Evolutionary conservation across 2,329 filamentous ascomycete species (phyloP), one percentile per base, ranked within the genome.

Genomic region (Aspergillus sp.): DNA sequence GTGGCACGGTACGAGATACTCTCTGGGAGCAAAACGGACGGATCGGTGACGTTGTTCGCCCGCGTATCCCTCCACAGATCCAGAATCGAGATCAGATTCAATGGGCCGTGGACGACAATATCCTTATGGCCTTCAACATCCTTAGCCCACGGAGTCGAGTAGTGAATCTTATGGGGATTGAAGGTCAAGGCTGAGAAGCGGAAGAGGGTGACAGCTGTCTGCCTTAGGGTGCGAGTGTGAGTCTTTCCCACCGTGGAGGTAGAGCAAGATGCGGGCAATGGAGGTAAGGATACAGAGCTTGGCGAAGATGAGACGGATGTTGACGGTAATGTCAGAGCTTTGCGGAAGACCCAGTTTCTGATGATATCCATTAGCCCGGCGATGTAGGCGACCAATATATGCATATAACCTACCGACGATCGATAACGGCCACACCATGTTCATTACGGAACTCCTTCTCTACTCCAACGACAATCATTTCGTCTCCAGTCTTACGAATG

Each of bases 401-500:
- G 14, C 16, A 17, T 23, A 21, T 17, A 29, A 48, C 64, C 45
- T 57, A 81, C 72, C 85, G 74, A 58, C 73, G 72, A 65, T 88
- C 85, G 31, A 80, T 65, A 23, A 88, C 59, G 0, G 76, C 76
- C 42, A 82, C 58, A 0, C 82, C 84, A 17, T 74, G 59, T 5
- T 76, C 73, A 34, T 79, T 79, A 62, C 76, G 73, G 51, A 84
- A 81, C 53, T 78, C 76, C 70, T 87, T 88, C 66, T 84, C 79
- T 0, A 88, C 81, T 1, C 83, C 77, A 0, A 88, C 85, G 1
- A 88, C 76, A 0, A 88, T 75, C 84, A 88, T 87, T 56, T 83
- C 81, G 29, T 80, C 77, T 0, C 78, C 83, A 0, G 76, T 79
- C 25, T 76, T 76, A 10, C 72, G 72, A 21, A 83, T 81, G 54